Conservation (phyloP, 306 rosid genomes). For the Hylodesmum podocarpum region DNA sequence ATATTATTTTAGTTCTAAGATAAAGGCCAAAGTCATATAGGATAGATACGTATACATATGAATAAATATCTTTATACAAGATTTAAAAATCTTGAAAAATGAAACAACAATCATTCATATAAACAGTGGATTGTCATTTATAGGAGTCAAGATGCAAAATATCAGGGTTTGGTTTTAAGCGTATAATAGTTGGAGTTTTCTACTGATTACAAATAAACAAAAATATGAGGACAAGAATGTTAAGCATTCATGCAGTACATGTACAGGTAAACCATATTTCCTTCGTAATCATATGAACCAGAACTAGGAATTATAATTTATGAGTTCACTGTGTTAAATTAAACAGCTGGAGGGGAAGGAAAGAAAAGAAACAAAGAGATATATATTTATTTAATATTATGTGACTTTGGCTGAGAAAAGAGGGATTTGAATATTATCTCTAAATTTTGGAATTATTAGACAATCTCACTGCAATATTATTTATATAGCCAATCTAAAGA, state of each 20-base stretch:
- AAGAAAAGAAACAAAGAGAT: not conserved
- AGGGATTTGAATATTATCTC: not conserved
- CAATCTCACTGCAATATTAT: not conserved
- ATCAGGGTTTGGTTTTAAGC: not conserved
- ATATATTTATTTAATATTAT: not conserved
- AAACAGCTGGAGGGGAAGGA: not conserved
- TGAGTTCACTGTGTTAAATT: not conserved
- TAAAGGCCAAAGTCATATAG: not conserved
- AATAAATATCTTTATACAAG: not conserved
- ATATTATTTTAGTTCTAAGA: not conserved
- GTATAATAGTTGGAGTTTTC: not conserved
- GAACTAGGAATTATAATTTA: not conserved
- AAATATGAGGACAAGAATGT: not conserved
- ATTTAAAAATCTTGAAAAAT: not conserved
- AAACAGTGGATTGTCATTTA: conserved; percentile 12
- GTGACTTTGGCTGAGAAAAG: not conserved
- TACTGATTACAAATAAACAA: not conserved
- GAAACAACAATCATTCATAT: not conserved
- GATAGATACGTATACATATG: not conserved
- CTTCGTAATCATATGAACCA: not conserved
- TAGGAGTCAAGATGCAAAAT: conserved; percentile 9
- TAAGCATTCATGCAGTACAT: not conserved
- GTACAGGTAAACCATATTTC: not conserved
- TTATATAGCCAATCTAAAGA: not conserved
- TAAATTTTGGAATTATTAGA: not conserved